A percentile compares a stretch with the other conserved stretches of the same genome.
Conservation (phyloP, 495 filamentous ascomycete species). For the Xylaria nigripes region DNA sequence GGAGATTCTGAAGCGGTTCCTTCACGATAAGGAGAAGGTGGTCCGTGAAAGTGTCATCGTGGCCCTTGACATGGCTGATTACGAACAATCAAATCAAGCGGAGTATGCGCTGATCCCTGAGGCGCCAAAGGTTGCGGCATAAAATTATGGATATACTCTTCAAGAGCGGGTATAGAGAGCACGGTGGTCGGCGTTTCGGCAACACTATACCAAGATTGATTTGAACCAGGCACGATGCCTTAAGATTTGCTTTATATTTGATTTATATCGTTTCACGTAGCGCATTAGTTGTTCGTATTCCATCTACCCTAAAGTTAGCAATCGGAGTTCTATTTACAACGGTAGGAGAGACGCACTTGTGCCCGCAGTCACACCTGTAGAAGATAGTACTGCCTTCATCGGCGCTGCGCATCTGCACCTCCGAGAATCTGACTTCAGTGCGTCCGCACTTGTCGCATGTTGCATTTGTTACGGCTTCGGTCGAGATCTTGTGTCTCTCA, state of each 20-base stretch:
- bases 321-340: not conserved
- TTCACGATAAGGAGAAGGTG: constrained; percentile 84
- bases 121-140: constrained; percentile 29
- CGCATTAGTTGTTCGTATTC: constrained; percentile 51
- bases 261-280: constrained; percentile 2
- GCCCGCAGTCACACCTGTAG: constrained; percentile 75
- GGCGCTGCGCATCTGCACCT: constrained; percentile 80
- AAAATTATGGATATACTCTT: constrained; percentile 3
- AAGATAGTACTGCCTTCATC: constrained; percentile 93
- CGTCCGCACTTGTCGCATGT: constrained; percentile 75
- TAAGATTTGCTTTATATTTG: constrained; percentile 1
- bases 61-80: constrained; percentile 96
- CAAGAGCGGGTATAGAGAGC: constrained; percentile 13
- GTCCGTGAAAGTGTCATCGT: constrained; percentile 93
- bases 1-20: constrained; percentile 69
- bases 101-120: constrained; percentile 89
- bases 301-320: constrained; percentile 41
- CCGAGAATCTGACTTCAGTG: constrained; percentile 75
- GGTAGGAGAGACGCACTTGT: constrained; percentile 54
- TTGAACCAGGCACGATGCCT: constrained; percentile 5
- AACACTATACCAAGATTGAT: constrained; percentile 19
- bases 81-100: constrained; percentile 76
- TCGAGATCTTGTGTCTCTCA: constrained; percentile 68
- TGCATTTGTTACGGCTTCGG: constrained; percentile 56
- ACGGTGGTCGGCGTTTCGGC: constrained; percentile 19